Evolutionary conservation across 2,329 filamentous ascomycete species (phyloP).

Genomic region (Bertia moriformis): DNA sequence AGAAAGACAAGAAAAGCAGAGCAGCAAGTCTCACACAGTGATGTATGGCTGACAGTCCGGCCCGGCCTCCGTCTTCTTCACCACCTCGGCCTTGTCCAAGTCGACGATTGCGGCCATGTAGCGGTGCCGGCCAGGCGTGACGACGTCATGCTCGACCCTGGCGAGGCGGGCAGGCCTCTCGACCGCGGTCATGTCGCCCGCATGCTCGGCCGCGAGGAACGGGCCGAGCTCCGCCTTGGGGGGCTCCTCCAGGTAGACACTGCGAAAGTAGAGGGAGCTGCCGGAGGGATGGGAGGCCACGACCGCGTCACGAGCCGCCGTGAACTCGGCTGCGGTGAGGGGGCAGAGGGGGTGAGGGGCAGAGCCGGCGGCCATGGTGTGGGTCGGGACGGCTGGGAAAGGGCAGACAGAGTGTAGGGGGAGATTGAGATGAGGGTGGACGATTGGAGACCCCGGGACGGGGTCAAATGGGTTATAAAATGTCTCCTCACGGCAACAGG

Average conservation of each 20-base stretch:
- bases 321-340: conserved; percentile 32
- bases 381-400: too few relatives aligned
- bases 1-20: too few relatives aligned
- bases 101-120: conserved; percentile 23
- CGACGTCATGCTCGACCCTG: conserved; percentile 27
- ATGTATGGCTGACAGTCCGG: conserved; percentile 20
- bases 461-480: too few relatives aligned
- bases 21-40: too few relatives aligned
- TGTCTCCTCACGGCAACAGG: too few relatives aligned
- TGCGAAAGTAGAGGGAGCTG: conserved; percentile 37
- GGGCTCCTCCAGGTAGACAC: conserved; percentile 49
- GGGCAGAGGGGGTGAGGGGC: conserved; percentile 30
- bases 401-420: too few relatives aligned
- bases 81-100: conserved; percentile 14
- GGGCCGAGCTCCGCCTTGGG: conserved; percentile 39
- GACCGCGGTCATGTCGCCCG: conserved; percentile 24
- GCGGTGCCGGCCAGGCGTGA: conserved; percentile 13
- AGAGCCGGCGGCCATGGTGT: background rate
- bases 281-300: too few relatives aligned
- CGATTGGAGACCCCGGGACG: too few relatives aligned
- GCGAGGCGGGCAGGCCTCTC: conserved; percentile 28
- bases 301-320: conserved; percentile 28
- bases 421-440: too few relatives aligned
- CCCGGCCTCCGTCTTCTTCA: conserved; percentile 11
- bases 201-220: conserved; percentile 48